phyloP scores from a whole-genome alignment of 257 asterid species.

The Solanum dulcamara region DNA sequence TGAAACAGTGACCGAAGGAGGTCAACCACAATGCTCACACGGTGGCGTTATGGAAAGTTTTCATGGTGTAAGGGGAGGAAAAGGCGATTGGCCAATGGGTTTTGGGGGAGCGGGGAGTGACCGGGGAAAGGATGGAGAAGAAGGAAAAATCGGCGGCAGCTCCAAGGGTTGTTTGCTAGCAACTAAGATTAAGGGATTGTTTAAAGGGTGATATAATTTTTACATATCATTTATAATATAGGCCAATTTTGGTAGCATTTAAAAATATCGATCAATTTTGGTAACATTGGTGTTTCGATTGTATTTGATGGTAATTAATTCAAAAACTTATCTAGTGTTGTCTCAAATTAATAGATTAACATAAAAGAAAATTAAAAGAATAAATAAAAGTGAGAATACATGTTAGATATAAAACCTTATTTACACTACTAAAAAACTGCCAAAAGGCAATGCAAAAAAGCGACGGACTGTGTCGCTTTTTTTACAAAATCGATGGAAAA shows the following conservation, averaged over 20 bases:
- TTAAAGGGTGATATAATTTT: neutral
- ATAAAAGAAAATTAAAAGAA: neutral
- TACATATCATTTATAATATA: neutral
- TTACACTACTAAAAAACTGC: too few species aligned
- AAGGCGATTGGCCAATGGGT: neutral
- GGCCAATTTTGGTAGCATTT: neutral
- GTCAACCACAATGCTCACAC: neutral
- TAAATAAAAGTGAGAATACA: neutral
- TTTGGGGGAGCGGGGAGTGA: neutral
- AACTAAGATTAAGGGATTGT: neutral
- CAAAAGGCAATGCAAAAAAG: too few species aligned
- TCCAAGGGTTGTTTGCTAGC: neutral
- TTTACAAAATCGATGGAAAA: too few species aligned
- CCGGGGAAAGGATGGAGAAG: neutral
- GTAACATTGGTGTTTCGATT: neutral
- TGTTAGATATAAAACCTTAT: neutral
- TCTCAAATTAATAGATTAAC: neutral
- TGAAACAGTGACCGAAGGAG: neutral
- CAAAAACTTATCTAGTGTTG: neutral
- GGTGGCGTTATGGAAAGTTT: neutral
- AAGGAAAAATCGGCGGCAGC: neutral
- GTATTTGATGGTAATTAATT: neutral
- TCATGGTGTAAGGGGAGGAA: neutral
- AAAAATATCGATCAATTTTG: neutral
- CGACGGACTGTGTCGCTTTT: too few species aligned